A percentile compares a stretch with the other conserved stretches of the same genome.
These are phyloP conservation scores for Cladosporium oxysporum DNA, from an alignment of 2,329 filamentous ascomycete species.

Conservation along the genomic window DNA sequence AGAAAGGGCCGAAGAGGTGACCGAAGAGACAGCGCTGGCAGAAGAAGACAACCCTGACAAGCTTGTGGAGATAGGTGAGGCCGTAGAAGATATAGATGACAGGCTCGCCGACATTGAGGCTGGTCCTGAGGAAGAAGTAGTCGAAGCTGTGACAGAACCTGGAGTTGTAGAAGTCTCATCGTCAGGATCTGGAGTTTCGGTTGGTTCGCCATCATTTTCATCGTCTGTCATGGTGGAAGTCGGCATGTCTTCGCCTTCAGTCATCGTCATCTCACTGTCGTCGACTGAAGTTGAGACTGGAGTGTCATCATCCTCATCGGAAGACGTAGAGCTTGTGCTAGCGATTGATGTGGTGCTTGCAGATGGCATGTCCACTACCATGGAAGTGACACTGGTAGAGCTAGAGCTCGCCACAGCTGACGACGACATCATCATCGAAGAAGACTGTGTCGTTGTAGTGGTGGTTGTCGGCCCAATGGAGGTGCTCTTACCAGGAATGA, in stretches of 20 bases:
- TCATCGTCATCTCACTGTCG: background rate
- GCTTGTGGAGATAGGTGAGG: background rate
- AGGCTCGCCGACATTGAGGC: background rate
- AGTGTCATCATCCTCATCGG: background rate
- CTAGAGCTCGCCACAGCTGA: background rate
- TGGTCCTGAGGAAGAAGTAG: background rate
- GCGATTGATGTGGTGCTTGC: background rate
- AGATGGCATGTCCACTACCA: background rate
- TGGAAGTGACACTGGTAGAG: background rate
- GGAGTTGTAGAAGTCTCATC: background rate
- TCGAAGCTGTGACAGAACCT: background rate
- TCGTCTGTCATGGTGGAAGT: background rate
- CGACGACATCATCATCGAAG: background rate
- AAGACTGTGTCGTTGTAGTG: background rate
- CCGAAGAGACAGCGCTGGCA: background rate
- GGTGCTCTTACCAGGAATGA: constrained; percentile 2
- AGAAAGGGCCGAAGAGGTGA: background rate
- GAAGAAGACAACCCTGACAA: background rate
- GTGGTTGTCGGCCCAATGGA: background rate
- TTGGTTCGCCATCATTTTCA: background rate
- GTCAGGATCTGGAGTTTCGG: background rate
- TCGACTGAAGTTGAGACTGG: background rate
- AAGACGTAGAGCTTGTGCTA: background rate
- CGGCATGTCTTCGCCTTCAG: background rate
- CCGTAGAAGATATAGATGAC: background rate